These are phyloP conservation scores for Blastocystis sp. DNA, from an alignment of 352 stramenopile species.

Conservation along the genomic window DNA sequence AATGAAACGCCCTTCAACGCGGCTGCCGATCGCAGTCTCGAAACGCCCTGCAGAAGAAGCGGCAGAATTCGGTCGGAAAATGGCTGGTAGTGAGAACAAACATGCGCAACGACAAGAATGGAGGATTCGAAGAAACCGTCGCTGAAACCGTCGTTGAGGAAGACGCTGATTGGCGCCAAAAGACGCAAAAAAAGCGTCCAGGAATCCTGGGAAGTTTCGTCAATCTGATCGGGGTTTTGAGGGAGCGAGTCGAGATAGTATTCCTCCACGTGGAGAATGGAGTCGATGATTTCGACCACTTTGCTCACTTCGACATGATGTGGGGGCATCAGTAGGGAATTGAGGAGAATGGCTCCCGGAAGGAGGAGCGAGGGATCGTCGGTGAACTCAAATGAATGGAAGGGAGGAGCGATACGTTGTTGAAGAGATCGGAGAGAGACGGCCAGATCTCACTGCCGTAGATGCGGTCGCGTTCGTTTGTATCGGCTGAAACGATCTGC, in stretches of 20 bases:
- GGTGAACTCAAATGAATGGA: not conserved
- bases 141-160: not conserved
- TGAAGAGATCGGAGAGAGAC: not conserved
- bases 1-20: not conserved
- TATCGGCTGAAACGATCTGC: not conserved
- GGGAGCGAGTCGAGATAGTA: not conserved
- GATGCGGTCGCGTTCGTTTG: not conserved
- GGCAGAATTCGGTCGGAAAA: not conserved
- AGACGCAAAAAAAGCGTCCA: not conserved
- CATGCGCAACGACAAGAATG: not conserved
- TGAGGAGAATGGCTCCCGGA: not conserved
- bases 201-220: not conserved
- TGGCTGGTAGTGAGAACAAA: not conserved
- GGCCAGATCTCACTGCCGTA: constrained; percentile 39
- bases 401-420: not conserved
- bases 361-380: not conserved
- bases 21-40: not conserved
- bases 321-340: not conserved
- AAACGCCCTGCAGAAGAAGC: not conserved
- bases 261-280: not conserved
- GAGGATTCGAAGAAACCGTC: not conserved
- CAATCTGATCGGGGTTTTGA: not conserved
- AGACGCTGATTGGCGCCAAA: not conserved
- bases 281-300: not conserved
- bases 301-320: not conserved